Conservation (phyloP, 352 stramenopile species). For the Phytophthora citrophthora region DNA sequence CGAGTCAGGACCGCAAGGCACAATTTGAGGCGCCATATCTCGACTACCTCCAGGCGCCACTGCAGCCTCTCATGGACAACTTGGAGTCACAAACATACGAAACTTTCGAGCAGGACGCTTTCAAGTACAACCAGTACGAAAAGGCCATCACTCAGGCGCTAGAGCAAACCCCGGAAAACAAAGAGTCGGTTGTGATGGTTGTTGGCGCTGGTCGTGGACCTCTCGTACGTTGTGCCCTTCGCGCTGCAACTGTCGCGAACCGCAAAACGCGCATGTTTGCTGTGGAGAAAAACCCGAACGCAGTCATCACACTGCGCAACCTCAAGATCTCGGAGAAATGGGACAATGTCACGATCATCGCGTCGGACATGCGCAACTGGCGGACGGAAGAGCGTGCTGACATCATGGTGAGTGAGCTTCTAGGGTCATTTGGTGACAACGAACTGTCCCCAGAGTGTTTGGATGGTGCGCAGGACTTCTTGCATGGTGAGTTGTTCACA, state of each 20-base stretch:
- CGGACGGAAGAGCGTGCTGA: slow-evolving; percentile 84
- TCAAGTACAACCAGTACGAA: slow-evolving; percentile 99
- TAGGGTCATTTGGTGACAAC: slow-evolving; percentile 98
- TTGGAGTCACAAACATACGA: slow-evolving; percentile 99
- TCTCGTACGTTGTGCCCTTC: slow-evolving; percentile 91
- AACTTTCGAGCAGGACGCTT: slow-evolving; percentile 98
- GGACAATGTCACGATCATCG: slow-evolving; percentile 87
- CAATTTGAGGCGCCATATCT: slow-evolving; percentile 94
- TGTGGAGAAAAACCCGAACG: slow-evolving; percentile 99
- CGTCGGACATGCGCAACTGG: slow-evolving; percentile 89
- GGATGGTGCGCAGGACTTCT: slow-evolving; percentile 93
- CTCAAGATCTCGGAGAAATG: slow-evolving; percentile 87
- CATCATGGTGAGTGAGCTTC: slow-evolving; percentile 96
- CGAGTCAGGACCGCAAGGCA: slow-evolving; percentile 79
- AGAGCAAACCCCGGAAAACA: slow-evolving; percentile 52
- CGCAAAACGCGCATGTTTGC: slow-evolving; percentile 91
- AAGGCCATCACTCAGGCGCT: slow-evolving; percentile 90
- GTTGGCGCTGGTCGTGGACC: slow-evolving; percentile 96
- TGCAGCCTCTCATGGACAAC: slow-evolving; percentile 99
- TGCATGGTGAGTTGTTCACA: slow-evolving; percentile 68
- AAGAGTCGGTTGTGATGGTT: slow-evolving; percentile 86
- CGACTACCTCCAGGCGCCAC: slow-evolving; percentile 96
- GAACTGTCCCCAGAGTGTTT: slow-evolving; percentile 99
- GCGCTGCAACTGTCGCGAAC: slow-evolving; percentile 68
- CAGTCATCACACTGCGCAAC: slow-evolving; percentile 94